Base-by-base conservation (phyloP, 805 yeast species). In the Suhomyces kilbournensis region DNA sequence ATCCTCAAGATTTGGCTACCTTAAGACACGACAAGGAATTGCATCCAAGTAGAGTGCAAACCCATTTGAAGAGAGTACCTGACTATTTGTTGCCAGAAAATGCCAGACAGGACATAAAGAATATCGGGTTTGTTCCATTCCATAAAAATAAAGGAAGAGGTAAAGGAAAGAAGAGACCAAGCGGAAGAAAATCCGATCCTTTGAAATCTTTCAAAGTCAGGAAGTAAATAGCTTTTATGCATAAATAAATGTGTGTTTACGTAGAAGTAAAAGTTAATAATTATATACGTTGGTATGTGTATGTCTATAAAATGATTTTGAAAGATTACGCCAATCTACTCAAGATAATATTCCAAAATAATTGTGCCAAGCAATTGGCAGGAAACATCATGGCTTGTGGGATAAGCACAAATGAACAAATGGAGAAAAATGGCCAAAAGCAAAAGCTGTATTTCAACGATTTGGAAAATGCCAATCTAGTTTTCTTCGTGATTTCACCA, bases 11-110 rank as follows among this genome's bases (percentile, higher is more conserved):
- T 71, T 79, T 94, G 62, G 83, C 84, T 19, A 83, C 88, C 49
- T 80, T 94, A 66, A 86, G 97, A 66, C 99, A 94, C 65, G 99
- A 94, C 67, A 88, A 86, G 62, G 96, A 88, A 58, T 68, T 90
- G 53, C 96, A 92, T 64, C 85, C 93, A 8, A 76, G 92, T 1
- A 82, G 96, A 68, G 80, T 84, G 5, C 97, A 92, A 67, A 74
- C 82, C 30, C 97, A 94, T 64, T 77, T 94, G 73, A 92, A 90
- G 67, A 82, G 96, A 67, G 93, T 94, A 28, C 99, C 99, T 0
- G 91, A 89, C 44, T 94, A 94, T 64, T 75, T 94, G 59, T 74
- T 94, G 56, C 98, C 98, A 6, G 88, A 84, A 60, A 80, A 83
- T 58, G 90, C 88, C 2, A 79, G 92, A 65, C 67, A 74, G 35